Percentiles rank a stretch among this genome's conserved stretches.
These are phyloP conservation scores for Monilinia fructigena DNA, from an alignment of 2,329 filamentous ascomycete species.

Conservation along the genomic window DNA sequence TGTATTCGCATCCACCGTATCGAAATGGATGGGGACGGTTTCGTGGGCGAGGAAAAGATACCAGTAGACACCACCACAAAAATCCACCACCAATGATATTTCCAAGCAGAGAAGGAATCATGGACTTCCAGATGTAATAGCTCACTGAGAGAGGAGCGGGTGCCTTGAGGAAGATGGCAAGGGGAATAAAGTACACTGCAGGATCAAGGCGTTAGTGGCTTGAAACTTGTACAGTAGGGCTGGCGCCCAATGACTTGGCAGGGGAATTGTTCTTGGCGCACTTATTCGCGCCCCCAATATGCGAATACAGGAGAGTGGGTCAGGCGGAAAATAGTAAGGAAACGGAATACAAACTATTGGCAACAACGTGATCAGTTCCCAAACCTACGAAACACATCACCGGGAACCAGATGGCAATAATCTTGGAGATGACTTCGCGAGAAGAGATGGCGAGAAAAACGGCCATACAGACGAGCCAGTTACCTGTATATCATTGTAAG, in stretches of 20 bases:
- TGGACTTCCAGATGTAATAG: conserved; percentile 57
- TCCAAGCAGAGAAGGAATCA: conserved; percentile 53
- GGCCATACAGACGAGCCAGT: conserved; percentile 58
- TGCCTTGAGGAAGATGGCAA: conserved; percentile 51
- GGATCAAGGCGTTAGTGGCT: conserved; percentile 1
- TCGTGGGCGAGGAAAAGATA: conserved; percentile 44
- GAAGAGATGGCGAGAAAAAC: conserved; percentile 50
- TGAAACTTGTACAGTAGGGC: not conserved
- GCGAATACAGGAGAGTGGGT: not conserved
- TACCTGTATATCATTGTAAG: conserved; percentile 35
- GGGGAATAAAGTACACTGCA: conserved; percentile 48
- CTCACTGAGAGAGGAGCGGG: conserved; percentile 46
- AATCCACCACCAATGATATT: conserved; percentile 54
- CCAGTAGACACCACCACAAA: conserved; percentile 52
- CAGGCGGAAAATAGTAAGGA: not conserved
- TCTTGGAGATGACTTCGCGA: conserved; percentile 52
- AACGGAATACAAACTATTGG: conserved; percentile 44
- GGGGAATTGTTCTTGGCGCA: conserved; percentile 12
- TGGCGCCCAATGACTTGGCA: conserved; percentile 16
- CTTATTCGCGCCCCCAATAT: not conserved
- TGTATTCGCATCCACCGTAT: conserved; percentile 28
- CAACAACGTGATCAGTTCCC: conserved; percentile 56
- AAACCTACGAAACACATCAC: conserved; percentile 55
- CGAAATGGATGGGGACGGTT: conserved; percentile 36
- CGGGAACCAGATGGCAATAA: conserved; percentile 56